These are phyloP conservation scores for Leccinellum rugosiceps DNA, from an alignment of 768 basidiomycete genomes.

Conservation along the genomic window DNA sequence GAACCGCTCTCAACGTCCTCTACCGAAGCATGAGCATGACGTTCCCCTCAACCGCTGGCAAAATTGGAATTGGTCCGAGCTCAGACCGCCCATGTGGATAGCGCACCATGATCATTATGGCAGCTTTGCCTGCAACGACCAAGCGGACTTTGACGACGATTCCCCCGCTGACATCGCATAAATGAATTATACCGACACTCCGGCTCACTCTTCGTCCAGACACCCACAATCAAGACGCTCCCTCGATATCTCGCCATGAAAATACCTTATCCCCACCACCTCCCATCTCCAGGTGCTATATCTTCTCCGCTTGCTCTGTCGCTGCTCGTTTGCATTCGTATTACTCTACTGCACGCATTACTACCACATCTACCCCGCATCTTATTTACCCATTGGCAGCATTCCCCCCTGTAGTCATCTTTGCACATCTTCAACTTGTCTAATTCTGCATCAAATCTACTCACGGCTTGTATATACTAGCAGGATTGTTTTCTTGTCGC, in stretches of 20 bases:
- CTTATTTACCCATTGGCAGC: constrained; percentile 19
- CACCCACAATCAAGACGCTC: constrained; percentile 12
- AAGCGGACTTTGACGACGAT: constrained; percentile 24
- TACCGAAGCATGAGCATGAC: constrained; percentile 22
- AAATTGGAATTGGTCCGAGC: constrained; percentile 34
- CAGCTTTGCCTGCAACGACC: constrained; percentile 13
- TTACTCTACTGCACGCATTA: constrained; percentile 28
- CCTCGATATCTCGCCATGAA: constrained; percentile 16
- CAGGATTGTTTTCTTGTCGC: neutral
- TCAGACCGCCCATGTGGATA: constrained; percentile 28
- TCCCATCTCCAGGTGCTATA: constrained; percentile 10
- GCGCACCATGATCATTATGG: constrained; percentile 1
- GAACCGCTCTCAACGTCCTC: constrained; percentile 22
- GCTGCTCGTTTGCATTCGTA: constrained; percentile 15
- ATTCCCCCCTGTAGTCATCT: constrained; percentile 28
- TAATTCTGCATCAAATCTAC: constrained; percentile 23
- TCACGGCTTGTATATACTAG: constrained; percentile 28
- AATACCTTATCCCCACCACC: constrained; percentile 7
- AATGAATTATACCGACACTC: constrained; percentile 9
- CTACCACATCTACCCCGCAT: constrained; percentile 9
- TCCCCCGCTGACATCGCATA: constrained; percentile 13
- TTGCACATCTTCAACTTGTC: constrained; percentile 11
- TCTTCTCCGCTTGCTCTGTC: constrained; percentile 17
- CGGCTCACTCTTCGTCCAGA: constrained; percentile 11
- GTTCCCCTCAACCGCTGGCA: constrained; percentile 31